A percentile compares a stretch with the other conserved stretches of the same genome.
These are phyloP conservation scores for Hygrophila difformis DNA, from an alignment of 257 asterid genomes.

Conservation along the genomic window DNA sequence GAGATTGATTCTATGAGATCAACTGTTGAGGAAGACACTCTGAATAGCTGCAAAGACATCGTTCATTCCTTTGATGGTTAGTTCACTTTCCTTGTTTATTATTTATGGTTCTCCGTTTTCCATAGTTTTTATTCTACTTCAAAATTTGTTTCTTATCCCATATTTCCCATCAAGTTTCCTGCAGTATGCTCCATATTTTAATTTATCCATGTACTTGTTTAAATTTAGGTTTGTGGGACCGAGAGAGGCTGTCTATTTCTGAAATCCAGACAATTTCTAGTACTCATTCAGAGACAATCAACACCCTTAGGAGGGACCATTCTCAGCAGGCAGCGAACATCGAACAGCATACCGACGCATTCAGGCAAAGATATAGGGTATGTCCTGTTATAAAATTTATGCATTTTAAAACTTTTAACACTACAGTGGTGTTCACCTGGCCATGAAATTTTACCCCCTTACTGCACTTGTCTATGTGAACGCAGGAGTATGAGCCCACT, in stretches of 20 bases:
- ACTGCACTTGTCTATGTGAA: too few species aligned
- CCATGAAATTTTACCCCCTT: too few species aligned
- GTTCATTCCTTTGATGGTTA: slow-evolving; percentile 36
- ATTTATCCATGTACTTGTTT: background rate
- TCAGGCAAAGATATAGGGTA: slow-evolving; percentile 60
- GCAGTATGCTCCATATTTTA: background rate
- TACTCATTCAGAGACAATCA: slow-evolving; percentile 47
- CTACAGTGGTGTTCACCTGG: too few species aligned
- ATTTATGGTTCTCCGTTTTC: too few species aligned
- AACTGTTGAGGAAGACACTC: slow-evolving; percentile 36
- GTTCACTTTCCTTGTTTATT: too few species aligned
- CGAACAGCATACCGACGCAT: slow-evolving; percentile 44
- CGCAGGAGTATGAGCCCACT: slow-evolving; percentile 77
- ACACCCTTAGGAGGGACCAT: slow-evolving; percentile 42
- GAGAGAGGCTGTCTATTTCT: slow-evolving; percentile 41
- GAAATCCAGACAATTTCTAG: slow-evolving; percentile 37
- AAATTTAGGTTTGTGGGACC: slow-evolving; percentile 49
- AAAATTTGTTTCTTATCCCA: background rate
- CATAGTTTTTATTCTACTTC: too few species aligned
- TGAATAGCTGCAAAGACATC: slow-evolving; percentile 31
- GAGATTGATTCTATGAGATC: slow-evolving; percentile 45
- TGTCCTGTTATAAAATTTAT: background rate
- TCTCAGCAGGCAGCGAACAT: slow-evolving; percentile 42
- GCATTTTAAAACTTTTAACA: too few species aligned
- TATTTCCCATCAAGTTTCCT: background rate